Evolutionary conservation across 2,329 filamentous ascomycete species (phyloP).

Genomic region (Lasiodiplodia hormozganensis): DNA sequence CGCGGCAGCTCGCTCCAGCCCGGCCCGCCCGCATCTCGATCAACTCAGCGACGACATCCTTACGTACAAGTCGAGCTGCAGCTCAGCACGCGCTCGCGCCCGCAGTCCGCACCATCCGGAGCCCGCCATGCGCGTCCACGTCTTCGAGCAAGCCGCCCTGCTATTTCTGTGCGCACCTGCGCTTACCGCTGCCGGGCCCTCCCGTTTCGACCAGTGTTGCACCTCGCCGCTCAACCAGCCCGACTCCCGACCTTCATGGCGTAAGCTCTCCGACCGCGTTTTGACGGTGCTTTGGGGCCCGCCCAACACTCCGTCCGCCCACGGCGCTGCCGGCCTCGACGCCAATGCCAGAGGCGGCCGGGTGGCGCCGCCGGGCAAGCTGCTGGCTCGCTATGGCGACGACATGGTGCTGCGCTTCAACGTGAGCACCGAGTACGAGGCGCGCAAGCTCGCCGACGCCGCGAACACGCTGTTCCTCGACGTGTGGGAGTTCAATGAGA

Average conservation of each 20-base stretch:
- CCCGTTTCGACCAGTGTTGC: constrained; percentile 32
- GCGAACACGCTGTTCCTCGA: constrained; percentile 81
- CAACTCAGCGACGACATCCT: not conserved
- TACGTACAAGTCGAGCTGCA: constrained; percentile 21
- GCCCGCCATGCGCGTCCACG: constrained; percentile 29
- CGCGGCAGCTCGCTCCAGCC: not conserved
- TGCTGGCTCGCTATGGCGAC: constrained; percentile 67
- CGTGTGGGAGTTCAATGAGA: constrained; percentile 83
- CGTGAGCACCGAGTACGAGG: constrained; percentile 72
- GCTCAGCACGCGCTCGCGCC: constrained; percentile 16
- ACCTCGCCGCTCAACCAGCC: constrained; percentile 33
- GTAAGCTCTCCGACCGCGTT: constrained; percentile 45
- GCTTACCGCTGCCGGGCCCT: constrained; percentile 42
- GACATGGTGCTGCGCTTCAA: constrained; percentile 93
- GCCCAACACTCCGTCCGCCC: not conserved
- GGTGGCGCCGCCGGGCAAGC: constrained; percentile 33
- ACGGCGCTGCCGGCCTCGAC: not conserved
- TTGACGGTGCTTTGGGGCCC: constrained; percentile 32
- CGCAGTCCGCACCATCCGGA: not conserved
- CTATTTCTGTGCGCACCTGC: constrained; percentile 40
- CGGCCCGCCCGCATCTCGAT: not conserved
- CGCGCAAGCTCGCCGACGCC: constrained; percentile 74
- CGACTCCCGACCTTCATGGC: constrained; percentile 40
- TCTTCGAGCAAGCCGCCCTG: constrained; percentile 39
- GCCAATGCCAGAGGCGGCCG: constrained; percentile 15